Conservation (phyloP, 2,329 filamentous ascomycete genomes). For the Neofusicoccum parvum region DNA sequence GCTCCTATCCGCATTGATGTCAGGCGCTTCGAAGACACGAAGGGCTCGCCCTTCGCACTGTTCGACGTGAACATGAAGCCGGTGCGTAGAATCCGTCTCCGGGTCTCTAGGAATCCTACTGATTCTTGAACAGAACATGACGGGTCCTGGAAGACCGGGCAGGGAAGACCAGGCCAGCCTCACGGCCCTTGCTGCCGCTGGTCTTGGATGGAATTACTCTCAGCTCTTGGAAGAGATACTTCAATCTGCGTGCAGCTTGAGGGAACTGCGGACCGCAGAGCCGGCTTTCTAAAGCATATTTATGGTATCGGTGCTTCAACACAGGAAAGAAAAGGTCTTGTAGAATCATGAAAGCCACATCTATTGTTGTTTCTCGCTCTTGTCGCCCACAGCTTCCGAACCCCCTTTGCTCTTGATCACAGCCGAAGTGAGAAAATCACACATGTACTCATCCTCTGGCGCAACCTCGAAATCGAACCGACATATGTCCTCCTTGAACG, state of each 20-base stretch:
- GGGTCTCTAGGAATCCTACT: not conserved
- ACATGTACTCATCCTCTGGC: conserved; percentile 37
- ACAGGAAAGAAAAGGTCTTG: too few species aligned
- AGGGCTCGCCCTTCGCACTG: conserved; percentile 44
- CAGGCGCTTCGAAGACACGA: conserved; percentile 37
- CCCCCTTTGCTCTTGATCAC: not conserved
- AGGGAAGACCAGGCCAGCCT: conserved; percentile 53
- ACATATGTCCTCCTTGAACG: conserved; percentile 56
- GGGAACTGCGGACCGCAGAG: conserved; percentile 3
- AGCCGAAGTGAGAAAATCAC: not conserved
- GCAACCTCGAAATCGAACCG: conserved; percentile 59
- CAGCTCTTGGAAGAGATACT: conserved; percentile 43
- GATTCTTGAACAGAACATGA: conserved; percentile 45
- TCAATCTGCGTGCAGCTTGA: conserved; percentile 1
- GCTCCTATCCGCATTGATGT: conserved; percentile 53
- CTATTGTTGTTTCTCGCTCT: not conserved
- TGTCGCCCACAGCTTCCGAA: too few species aligned
- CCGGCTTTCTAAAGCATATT: not conserved
- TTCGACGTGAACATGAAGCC: conserved; percentile 59
- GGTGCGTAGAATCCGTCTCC: conserved; percentile 33
- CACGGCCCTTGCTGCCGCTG: conserved; percentile 47
- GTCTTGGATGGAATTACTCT: conserved; percentile 48
- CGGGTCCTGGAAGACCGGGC: conserved; percentile 50
- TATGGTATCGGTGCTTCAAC: too few species aligned
- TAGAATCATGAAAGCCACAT: too few species aligned